Conservation (phyloP, 805 yeast genomes). For the Candida nonsorbophila region DNA sequence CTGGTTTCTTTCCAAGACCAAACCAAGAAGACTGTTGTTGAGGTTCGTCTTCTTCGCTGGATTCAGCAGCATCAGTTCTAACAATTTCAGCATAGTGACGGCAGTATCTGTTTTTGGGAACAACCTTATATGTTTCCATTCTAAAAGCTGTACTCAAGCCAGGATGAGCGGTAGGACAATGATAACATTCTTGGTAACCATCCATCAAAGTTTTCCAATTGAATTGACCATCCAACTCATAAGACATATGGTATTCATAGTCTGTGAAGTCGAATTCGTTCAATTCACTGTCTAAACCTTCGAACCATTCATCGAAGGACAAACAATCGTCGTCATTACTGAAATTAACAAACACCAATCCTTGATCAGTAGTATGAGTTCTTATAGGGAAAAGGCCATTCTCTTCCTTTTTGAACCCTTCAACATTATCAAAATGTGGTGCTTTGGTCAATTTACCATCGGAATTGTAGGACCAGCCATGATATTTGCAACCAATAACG, state of each 20-base stretch:
- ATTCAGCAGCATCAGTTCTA: conserved; percentile 24
- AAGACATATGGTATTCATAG: conserved; percentile 61
- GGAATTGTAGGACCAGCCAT: conserved; percentile 63
- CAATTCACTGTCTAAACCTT: conserved; percentile 47
- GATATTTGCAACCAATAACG: conserved; percentile 56
- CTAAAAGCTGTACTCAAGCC: conserved; percentile 52
- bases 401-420: conserved; percentile 52
- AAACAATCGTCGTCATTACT: conserved; percentile 37
- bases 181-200: conserved; percentile 65
- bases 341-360: conserved; percentile 53
- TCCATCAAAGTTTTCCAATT: conserved; percentile 67
- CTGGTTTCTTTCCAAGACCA: conserved; percentile 38
- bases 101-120: conserved; percentile 53
- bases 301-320: conserved; percentile 49
- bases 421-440: conserved; percentile 56
- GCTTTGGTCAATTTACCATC: conserved; percentile 57
- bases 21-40: conserved; percentile 43
- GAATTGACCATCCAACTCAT: conserved; percentile 57
- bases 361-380: conserved; percentile 51
- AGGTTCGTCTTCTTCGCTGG: conserved; percentile 19
- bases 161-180: conserved; percentile 65
- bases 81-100: conserved; percentile 57
- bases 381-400: conserved; percentile 52
- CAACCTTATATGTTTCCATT: conserved; percentile 63
- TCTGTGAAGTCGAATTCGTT: conserved; percentile 55